Base-by-base conservation (phyloP, 257 asterid species). In the Echium plantagineum region DNA sequence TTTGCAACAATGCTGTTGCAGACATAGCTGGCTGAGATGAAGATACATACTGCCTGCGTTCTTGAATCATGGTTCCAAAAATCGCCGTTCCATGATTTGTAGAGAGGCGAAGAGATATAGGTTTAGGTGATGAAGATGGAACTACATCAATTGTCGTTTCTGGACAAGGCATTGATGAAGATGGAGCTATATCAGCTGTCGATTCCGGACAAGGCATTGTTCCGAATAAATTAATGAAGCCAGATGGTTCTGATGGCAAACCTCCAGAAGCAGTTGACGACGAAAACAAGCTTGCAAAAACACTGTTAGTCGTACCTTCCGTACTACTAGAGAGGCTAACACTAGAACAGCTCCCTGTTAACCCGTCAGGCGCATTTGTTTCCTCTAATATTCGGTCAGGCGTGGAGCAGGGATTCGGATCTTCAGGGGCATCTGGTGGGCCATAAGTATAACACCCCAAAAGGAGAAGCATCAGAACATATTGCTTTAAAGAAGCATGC, bases 1-100 rank as follows among this genome's bases (percentile, higher is more conserved):
- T 89, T 63, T 85, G 96, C 15, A 89, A 81, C 73, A 89, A 78
- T 24, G 96, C 94, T 9, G 96, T 89, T 31, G 96, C 96, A 1
- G 96, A 85, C 76, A 88, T 79, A 3, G 94, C 85, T 2, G 94
- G 90, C 64, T 72, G 94, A 2, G 85, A 74, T 49, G 77, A 53
- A 0, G 78, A 77, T 21, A 81, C 81, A 56, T 85, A 81, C 65
- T 81, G 95, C 79, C 89, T 62, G 2, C 77, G 80, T 17, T 83
- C 95, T 72, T 79, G 88, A 53, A 86, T 86, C 20, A 66, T 75
- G 20, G 79, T 57, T 35, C 76, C 81, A 20, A 79, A 83, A 47
- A 79, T 66, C 0, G 88, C 73, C 3, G 93, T 78, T 8, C 86
- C 79, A 22, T 81, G 91, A 66, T 74, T 79, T 67, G 78, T 77